Base-by-base conservation (phyloP, 306 rosid species). In the Vigna unguiculata region DNA sequence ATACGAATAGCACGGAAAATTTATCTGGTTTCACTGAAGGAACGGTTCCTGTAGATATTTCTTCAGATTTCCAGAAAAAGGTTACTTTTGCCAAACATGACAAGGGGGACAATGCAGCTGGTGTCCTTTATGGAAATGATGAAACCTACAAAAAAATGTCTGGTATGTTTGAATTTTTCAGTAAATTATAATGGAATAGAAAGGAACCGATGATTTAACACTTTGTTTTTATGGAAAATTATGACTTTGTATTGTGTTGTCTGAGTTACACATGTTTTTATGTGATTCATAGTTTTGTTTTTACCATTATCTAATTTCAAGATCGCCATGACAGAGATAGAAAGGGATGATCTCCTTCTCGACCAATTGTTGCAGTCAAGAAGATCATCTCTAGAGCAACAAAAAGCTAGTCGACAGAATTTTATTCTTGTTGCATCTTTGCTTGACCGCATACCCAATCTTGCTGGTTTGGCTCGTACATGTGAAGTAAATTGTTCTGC, bases 361-460 rank as follows among this genome's bases (percentile, higher is more conserved):
- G 89, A 90, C 76, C 93, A 88, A 75, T 73, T 84, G 61, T 72
- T 90, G 72, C 93, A 81, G 64, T 95, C 97, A 49, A 90, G 90
- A 83, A 90, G 89, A 72, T 82, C 81, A 55, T 83, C 86, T 25
- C 78, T 87, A 75, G 91, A 90, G 75, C 79, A 65, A 72, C 80
- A 85, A 55, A 87, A 84, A 75, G 85, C 90, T 40, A 86, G 93
- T 78, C 83, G 88, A 55, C 97, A 95, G 72, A 72, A 78, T 54
- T 71, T 87, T 75, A 85, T 91, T 79, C 86, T 94, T 53, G 91
- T 95, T 75, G 97, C 97, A 66, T 95, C 96, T 69, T 87, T 95
- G 81, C 86, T 95, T 78, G 97, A 95, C 84, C 98, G 98, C 53
- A 88, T 95, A 83, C 98, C 98, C 74, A 95, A 95, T 78, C 93